Evolutionary conservation across 2,329 filamentous ascomycete species (phyloP), one percentile per base, ranked within the genome.

Genomic region (Pleoardoris graminearum): DNA sequence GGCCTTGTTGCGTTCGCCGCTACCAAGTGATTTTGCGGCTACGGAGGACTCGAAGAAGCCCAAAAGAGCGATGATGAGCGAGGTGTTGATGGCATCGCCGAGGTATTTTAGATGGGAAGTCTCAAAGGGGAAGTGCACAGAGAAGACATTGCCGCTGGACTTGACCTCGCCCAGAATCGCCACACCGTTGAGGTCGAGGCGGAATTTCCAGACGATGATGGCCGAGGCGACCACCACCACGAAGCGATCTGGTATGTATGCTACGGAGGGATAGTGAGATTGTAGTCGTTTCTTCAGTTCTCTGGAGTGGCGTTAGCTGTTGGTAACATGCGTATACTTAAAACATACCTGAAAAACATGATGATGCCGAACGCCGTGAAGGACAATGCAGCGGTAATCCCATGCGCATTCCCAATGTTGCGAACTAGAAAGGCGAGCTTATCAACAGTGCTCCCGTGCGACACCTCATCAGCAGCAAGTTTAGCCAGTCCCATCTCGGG

Each of bases 1-100:
- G 57, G 87, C 84, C 45, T 84, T 76, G 10, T 69, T 73, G 10
- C 65, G 62, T 50, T 78, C 83, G 6, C 79, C 79, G 42, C 78
- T 79, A 11, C 70, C 68, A 2, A 99, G 77, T 57, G 90, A 93
- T 75, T 97, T 97, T 30, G 94, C 94, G 1, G 94, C 94, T 11
- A 99, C 91, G 0, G 91, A 96, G 2, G 91, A 96, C 74, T 99
- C 94, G 65, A 99, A 99, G 75, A 99, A 99, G n/a, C 94, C 94
- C 0, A 99, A 85, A 21, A 99, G 80, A 0, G 92, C 91, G 59
- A 99, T 96, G 48, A 97, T 80, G 67, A 99, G 96, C 0, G 91
- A 89, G 0, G 94, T 97, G 46, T 90, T 87, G 82, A 97, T 88
- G 32, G 91, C 89, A 57, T 91, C 88, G 19, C 89, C 87, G 48